Percentiles rank a stretch among this genome's conserved stretches.
Evolutionary conservation across 139 green algal species (phyloP).

Genomic region (Haematococcus sp.): DNA sequence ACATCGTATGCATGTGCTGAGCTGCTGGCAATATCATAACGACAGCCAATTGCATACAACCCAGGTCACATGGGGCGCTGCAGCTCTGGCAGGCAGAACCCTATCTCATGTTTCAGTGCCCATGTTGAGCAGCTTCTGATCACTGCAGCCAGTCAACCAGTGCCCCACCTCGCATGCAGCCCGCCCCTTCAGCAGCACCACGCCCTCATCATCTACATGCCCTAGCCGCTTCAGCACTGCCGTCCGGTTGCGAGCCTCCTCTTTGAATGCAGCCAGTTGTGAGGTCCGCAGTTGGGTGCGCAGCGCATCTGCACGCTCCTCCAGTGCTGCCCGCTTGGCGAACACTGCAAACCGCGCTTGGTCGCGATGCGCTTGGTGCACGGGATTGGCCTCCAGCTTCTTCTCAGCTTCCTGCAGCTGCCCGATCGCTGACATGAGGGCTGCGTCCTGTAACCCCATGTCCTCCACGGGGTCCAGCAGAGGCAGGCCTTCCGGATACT

Average conservation of each 20-base stretch:
- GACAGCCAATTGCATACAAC: no score
- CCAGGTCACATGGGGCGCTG: no score
- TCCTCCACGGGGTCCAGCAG: slow-evolving; percentile 82
- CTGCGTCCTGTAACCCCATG: slow-evolving; percentile 71
- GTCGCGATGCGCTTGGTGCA: slow-evolving; percentile 45
- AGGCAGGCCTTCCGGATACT: slow-evolving; percentile 47
- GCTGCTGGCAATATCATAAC: no score
- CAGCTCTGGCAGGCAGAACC: no score
- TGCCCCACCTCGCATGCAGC: slow-evolving; percentile 66
- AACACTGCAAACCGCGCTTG: slow-evolving; percentile 52
- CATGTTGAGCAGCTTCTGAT: no score
- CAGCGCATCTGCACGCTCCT: slow-evolving; percentile 21
- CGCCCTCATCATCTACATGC: slow-evolving; percentile 74
- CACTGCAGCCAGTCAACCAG: no score
- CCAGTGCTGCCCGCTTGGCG: slow-evolving; percentile 35
- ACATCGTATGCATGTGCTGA: no score
- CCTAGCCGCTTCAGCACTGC: slow-evolving; percentile 83
- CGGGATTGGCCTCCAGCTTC: slow-evolving; percentile 38
- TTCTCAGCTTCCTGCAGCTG: slow-evolving; percentile 38
- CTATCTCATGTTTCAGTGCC: no score
- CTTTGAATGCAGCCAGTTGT: slow-evolving; percentile 32
- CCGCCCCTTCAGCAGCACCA: slow-evolving; percentile 58
- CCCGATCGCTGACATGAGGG: slow-evolving; percentile 41
- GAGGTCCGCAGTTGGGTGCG: slow-evolving; percentile 23
- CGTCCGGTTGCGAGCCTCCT: slow-evolving; percentile 58